Percentiles rank a stretch among this genome's conserved stretches.
Evolutionary conservation across 306 rosid genomes (phyloP).

Genomic region (Vigna mungo): DNA sequence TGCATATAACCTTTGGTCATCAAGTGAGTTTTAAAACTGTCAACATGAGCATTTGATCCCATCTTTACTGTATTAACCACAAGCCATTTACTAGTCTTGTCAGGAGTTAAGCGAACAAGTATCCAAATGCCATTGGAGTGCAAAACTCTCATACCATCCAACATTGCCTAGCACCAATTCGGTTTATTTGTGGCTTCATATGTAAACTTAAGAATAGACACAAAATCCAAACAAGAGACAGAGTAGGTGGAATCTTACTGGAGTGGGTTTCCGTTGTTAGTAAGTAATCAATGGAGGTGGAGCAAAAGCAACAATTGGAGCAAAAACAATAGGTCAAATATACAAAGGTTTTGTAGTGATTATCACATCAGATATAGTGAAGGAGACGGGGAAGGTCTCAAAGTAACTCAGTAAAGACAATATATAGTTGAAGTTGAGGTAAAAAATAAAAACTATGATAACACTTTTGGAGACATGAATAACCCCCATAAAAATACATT

Average conservation of each 20-base stretch:
- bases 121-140: neutral
- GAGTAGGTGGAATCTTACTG: neutral
- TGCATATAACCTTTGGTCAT: neutral
- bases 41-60: neutral
- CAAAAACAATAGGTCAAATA: neutral
- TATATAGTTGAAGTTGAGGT: neutral
- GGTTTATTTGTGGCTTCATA: neutral
- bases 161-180: neutral
- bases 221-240: neutral
- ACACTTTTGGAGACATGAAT: neutral
- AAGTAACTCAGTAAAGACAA: neutral
- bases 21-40: neutral
- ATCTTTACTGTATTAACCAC: neutral
- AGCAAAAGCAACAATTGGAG: too few species aligned
- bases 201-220: neutral
- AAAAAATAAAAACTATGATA: neutral
- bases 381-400: neutral
- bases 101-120: neutral
- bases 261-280: neutral
- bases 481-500: neutral
- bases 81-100: neutral
- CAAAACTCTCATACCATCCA: neutral
- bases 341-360: neutral
- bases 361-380: neutral
- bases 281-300: too few species aligned